These are phyloP conservation scores for Caloboletus inedulis DNA, from an alignment of 1,284 basidiomycete species.

Conservation along the genomic window DNA sequence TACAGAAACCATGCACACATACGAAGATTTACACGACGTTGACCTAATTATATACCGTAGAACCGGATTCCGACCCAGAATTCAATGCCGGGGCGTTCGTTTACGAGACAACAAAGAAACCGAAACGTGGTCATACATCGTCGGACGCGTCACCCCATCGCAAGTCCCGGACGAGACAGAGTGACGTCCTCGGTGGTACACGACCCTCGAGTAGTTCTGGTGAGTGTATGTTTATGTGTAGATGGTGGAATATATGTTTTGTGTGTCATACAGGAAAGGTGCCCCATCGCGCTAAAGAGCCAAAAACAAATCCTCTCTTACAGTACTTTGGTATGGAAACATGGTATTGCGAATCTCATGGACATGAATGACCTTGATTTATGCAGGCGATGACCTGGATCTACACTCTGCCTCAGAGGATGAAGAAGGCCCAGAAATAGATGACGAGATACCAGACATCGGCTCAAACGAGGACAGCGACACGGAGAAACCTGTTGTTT, in stretches of 20 bases:
- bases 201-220: constrained; percentile 10
- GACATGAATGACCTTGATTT: background rate
- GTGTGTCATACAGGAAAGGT: background rate
- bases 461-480: constrained; percentile 14
- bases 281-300: background rate
- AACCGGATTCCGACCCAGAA: constrained; percentile 54
- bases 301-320: constrained; percentile 28
- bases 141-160: constrained; percentile 14
- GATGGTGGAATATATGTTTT: background rate
- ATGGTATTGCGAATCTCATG: background rate
- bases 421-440: constrained; percentile 33
- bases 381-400: constrained; percentile 37
- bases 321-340: constrained; percentile 29
- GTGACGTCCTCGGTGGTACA: constrained; percentile 1
- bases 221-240: constrained; percentile 5
- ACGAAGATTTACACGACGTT: background rate
- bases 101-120: constrained; percentile 36
- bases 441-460: constrained; percentile 31
- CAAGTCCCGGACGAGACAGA: constrained; percentile 15
- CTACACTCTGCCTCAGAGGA: constrained; percentile 50
- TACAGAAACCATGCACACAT: background rate
- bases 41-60: constrained; percentile 12
- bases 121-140: constrained; percentile 20
- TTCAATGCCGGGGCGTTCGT: constrained; percentile 47
- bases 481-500: constrained; percentile 25